Evolutionary conservation across 1,284 basidiomycete genomes (phyloP), one percentile per base, ranked within the genome.

Genomic region (Moniliophthora roreri): DNA sequence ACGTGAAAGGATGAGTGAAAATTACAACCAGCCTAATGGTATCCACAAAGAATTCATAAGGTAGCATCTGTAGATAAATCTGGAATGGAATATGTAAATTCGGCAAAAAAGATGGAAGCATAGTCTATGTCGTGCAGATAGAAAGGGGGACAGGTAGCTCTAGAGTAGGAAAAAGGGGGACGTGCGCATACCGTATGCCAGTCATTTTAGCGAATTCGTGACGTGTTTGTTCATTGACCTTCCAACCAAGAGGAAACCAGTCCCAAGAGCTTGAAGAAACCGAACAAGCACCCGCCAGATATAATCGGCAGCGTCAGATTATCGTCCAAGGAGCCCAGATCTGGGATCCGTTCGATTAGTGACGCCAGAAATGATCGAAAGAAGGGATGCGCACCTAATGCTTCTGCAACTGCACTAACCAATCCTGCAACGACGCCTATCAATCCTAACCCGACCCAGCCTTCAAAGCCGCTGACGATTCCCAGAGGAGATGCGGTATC

Each of bases 281-380:
- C 83, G 78, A 89, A 89, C 48, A 96, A 78, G 62, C 91, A 86
- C 1, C 85, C 86, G 0, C 94, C 95, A 16, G 91, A 89, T 42
- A 98, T 82, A 62, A 98, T 88, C 1, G 96, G 96, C 24, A 99
- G 74, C 4, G 93, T 95, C 37, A 98, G 71, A 69, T 99, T 98
- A 68, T 99, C 96, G 66, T 98, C 96, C 34, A 94, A 65, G 0
- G 82, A 84, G 24, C 91, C 93, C 10, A 98, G 76, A 69, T 98
- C 95, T 94, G 64, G n/a, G 67, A 75, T 37, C 9, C 15, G 4
- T 20, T 5, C 24, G 24, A 40, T 40, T n/a, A 46, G 48, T 44
- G 24, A 23, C 4, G 53, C 35, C 63, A 49, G 35, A 58, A 41
- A 46, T 52, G 36, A 50, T 48, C 56, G 44, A 56, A 28, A 48